Conservation (phyloP, 1,139 yeast species). For the Kodamaea plutei region DNA sequence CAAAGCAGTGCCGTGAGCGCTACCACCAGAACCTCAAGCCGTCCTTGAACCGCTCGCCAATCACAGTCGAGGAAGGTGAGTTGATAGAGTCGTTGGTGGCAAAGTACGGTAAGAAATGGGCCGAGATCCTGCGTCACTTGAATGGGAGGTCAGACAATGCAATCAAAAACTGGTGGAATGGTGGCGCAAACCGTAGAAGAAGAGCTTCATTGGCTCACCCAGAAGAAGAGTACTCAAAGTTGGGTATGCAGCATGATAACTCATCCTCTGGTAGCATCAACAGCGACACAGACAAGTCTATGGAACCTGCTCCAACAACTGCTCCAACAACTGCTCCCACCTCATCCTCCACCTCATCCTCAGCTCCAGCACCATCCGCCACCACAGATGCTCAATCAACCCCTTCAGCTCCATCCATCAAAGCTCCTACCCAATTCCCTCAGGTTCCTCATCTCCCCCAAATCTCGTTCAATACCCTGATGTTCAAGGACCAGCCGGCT, state of each 20-base stretch:
- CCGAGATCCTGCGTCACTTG: conserved; percentile 84
- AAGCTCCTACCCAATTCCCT: conserved; percentile 7
- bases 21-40: conserved; percentile 92
- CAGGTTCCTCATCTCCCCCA: conserved; percentile 15
- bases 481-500: conserved; percentile 25
- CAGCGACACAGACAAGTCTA: not conserved
- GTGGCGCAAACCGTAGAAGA: conserved; percentile 79
- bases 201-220: conserved; percentile 33
- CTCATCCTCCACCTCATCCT: not conserved
- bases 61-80: conserved; percentile 79
- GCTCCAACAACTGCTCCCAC: conserved; percentile 1
- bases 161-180: conserved; percentile 96
- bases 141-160: conserved; percentile 89
- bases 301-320: not conserved
- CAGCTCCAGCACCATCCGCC: conserved; percentile 1
- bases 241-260: not conserved
- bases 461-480: conserved; percentile 38
- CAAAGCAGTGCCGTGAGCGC: conserved; percentile 89
- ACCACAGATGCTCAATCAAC: not conserved
- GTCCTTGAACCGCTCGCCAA: conserved; percentile 73
- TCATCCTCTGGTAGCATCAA: not conserved
- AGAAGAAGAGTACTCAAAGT: conserved; percentile 3
- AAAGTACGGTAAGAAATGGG: conserved; percentile 88
- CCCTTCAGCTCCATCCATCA: not conserved
- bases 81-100: conserved; percentile 75